These are phyloP conservation scores for Didymella pinodella DNA, from an alignment of 2,329 filamentous ascomycete genomes.

Conservation along the genomic window DNA sequence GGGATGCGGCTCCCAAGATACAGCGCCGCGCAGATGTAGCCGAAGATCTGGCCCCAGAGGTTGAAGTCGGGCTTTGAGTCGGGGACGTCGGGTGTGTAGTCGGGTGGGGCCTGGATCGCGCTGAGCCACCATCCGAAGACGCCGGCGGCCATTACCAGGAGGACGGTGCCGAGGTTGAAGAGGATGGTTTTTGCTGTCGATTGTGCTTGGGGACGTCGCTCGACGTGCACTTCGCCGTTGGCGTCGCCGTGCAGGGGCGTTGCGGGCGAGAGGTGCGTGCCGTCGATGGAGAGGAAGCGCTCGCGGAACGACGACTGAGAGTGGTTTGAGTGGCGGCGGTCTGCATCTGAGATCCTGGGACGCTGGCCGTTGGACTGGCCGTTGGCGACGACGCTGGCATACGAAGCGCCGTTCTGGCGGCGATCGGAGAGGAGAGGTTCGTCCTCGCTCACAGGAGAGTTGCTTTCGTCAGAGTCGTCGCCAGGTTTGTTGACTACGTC, in stretches of 20 bases:
- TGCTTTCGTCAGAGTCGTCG: slow-evolving; percentile 31
- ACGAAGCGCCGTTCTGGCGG: slow-evolving; percentile 34
- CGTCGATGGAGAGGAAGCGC: slow-evolving; percentile 66
- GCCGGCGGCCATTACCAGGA: slow-evolving; percentile 85
- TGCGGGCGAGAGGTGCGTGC: slow-evolving; percentile 77
- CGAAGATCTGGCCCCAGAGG: slow-evolving; percentile 85
- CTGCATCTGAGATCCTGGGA: slow-evolving; percentile 49
- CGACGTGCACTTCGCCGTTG: slow-evolving; percentile 31
- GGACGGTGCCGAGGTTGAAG: slow-evolving; percentile 78
- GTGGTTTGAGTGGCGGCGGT: slow-evolving; percentile 42
- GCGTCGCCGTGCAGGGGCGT: slow-evolving; percentile 70
- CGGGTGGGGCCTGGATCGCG: slow-evolving; percentile 46
- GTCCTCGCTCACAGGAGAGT: slow-evolving; percentile 48
- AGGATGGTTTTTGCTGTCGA: slow-evolving; percentile 64
- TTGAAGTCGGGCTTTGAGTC: slow-evolving; percentile 70
- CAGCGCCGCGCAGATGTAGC: slow-evolving; percentile 86
- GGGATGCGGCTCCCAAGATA: slow-evolving; percentile 91
- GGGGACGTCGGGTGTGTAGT: slow-evolving; percentile 35
- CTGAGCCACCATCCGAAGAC: slow-evolving; percentile 84
- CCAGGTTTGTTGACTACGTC: slow-evolving; percentile 43
- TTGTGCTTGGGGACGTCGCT: slow-evolving; percentile 51
- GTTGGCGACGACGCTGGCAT: slow-evolving; percentile 27
- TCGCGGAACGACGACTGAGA: slow-evolving; percentile 52
- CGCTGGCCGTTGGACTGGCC: slow-evolving; percentile 29
- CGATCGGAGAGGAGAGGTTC: slow-evolving; percentile 46